phyloP scores from a whole-genome alignment of 768 basidiomycete genomes.

The Tephrocybe rancida region DNA sequence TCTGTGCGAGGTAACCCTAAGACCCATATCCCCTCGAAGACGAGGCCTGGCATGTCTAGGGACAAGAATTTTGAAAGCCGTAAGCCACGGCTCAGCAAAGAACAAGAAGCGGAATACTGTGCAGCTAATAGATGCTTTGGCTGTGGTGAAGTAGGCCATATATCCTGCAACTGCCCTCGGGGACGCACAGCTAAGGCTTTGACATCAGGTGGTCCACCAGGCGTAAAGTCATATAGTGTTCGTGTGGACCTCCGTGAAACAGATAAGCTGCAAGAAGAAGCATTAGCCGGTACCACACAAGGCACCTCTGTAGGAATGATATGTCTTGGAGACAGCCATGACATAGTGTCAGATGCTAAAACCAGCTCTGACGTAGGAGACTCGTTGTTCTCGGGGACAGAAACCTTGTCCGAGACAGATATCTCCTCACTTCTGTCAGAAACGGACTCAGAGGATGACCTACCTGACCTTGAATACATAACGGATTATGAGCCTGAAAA shows the following conservation, averaged over 20 bases:
- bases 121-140: constrained; percentile 9
- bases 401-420: too few relatives aligned
- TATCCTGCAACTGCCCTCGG: constrained; percentile 7
- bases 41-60: not conserved
- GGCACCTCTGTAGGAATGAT: not conserved
- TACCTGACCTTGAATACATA: too few relatives aligned
- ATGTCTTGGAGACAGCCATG: not conserved
- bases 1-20: not conserved
- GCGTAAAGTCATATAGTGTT: not conserved
- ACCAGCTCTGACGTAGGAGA: not conserved
- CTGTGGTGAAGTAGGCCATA: constrained; percentile 8
- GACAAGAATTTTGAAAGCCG: not conserved
- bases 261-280: not conserved
- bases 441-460: too few relatives aligned
- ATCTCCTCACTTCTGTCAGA: too few relatives aligned
- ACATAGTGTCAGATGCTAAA: not conserved
- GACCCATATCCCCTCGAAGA: not conserved
- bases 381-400: too few relatives aligned
- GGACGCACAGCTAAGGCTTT: not conserved
- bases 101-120: not conserved
- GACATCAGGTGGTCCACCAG: not conserved
- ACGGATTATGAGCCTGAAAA: too few relatives aligned
- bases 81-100: not conserved
- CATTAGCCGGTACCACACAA: not conserved
- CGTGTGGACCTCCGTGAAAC: not conserved